phyloP scores from a whole-genome alignment of 2,329 filamentous ascomycete genomes.

The Cladophialophora bantiana region DNA sequence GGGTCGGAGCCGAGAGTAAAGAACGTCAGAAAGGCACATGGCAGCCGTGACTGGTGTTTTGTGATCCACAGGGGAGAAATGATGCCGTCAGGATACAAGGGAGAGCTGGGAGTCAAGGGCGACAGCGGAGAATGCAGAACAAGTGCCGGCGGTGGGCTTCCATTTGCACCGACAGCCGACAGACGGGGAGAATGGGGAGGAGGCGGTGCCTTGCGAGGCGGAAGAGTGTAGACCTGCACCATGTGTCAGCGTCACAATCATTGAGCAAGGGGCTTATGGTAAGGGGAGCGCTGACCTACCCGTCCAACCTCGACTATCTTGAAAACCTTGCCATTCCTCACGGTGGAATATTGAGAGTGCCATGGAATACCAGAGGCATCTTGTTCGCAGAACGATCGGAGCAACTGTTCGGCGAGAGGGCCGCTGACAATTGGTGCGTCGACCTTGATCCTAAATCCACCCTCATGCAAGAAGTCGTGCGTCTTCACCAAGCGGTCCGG shows the following conservation, averaged over 20 bases:
- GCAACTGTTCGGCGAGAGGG: conserved; percentile 69
- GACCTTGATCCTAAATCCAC: conserved; percentile 70
- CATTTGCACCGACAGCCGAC: conserved; percentile 54
- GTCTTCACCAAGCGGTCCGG: conserved; percentile 47
- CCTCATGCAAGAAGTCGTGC: conserved; percentile 60
- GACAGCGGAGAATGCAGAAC: conserved; percentile 91
- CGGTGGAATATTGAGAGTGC: conserved; percentile 64
- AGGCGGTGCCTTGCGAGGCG: conserved; percentile 68
- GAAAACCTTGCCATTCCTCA: conserved; percentile 63
- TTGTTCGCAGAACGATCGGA: conserved; percentile 69
- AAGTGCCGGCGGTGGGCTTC: conserved; percentile 56
- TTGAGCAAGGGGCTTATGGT: neutral
- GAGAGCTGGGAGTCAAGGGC: conserved; percentile 81
- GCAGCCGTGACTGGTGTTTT: conserved; percentile 86
- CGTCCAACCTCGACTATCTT: conserved; percentile 77
- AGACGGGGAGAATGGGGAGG: conserved; percentile 59
- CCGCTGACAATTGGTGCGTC: conserved; percentile 72
- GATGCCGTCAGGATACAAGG: conserved; percentile 87
- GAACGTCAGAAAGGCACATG: conserved; percentile 80
- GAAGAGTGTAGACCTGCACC: conserved; percentile 61
- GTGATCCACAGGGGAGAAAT: conserved; percentile 81
- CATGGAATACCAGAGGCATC: conserved; percentile 72
- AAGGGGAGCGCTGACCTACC: conserved; percentile 66
- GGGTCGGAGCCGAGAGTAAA: conserved; percentile 77
- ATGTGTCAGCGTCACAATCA: conserved; percentile 35